phyloP scores from a whole-genome alignment of 768 basidiomycete genomes.

The Macrolepiota fuliginosa region DNA sequence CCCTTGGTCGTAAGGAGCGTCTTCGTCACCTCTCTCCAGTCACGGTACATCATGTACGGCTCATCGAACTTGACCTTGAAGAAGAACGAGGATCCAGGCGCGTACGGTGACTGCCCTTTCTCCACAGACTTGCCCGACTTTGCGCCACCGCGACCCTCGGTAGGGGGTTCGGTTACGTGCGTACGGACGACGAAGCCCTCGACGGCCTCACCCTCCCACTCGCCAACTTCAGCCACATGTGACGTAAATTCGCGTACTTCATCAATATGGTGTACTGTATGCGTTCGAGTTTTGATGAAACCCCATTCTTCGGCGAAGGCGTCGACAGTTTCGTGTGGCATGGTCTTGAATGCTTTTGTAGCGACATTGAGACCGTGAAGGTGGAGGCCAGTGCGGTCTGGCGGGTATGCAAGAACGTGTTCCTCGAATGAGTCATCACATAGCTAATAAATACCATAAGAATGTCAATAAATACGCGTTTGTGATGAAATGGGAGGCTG shows the following conservation, averaged over 20 bases:
- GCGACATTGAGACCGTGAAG: conserved; percentile 87
- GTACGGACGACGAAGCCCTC: conserved; percentile 96
- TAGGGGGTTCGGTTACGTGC: conserved; percentile 47
- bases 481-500: background rate
- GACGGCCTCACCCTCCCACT: conserved; percentile 81
- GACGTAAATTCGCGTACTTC: conserved; percentile 76
- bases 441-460: conserved; percentile 47
- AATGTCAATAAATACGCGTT: background rate
- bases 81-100: conserved; percentile 84
- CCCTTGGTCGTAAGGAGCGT: conserved; percentile 48
- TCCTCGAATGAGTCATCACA: conserved; percentile 98
- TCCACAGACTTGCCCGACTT: conserved; percentile 24
- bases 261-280: conserved; percentile 53
- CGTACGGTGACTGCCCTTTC: conserved; percentile 60
- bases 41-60: conserved; percentile 97
- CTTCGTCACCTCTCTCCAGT: conserved; percentile 95
- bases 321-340: conserved; percentile 63
- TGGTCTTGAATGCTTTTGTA: conserved; percentile 65
- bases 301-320: conserved; percentile 89
- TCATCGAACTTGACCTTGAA: conserved; percentile 99
- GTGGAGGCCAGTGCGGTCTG: conserved; percentile 85
- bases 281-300: conserved; percentile 75
- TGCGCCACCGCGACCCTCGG: conserved; percentile 18
- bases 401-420: conserved; percentile 84
- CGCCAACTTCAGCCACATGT: conserved; percentile 60